These are phyloP conservation scores for Daldinia sp. DNA, from an alignment of 2,329 filamentous ascomycete genomes.

Conservation along the genomic window DNA sequence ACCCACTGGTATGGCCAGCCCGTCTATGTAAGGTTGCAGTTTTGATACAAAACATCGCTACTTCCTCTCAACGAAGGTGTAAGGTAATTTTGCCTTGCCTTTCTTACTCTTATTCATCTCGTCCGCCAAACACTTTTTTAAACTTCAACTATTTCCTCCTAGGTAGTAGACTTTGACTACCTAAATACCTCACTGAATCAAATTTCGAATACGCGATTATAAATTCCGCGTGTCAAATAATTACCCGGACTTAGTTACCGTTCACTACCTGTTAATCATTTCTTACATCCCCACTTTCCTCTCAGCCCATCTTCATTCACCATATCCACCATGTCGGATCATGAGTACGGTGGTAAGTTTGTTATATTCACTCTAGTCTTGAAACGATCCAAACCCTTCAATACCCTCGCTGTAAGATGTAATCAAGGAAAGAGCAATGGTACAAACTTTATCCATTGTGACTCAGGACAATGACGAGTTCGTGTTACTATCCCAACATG, in stretches of 20 bases:
- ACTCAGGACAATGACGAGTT: slow-evolving; percentile 5
- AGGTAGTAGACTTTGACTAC: background rate
- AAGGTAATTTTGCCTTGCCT: slow-evolving; percentile 5
- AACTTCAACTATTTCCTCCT: background rate
- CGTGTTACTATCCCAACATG: slow-evolving; percentile 14
- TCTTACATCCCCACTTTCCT: background rate
- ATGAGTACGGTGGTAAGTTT: slow-evolving; percentile 72
- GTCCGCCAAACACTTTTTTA: background rate
- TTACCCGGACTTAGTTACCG: background rate
- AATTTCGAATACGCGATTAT: background rate
- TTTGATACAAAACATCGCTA: slow-evolving; percentile 36
- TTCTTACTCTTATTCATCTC: slow-evolving; percentile 15
- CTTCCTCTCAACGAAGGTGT: slow-evolving; percentile 25
- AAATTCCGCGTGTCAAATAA: background rate
- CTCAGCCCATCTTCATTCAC: slow-evolving; percentile 45
- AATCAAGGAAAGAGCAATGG: background rate
- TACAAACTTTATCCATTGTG: slow-evolving; percentile 15
- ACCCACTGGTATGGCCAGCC: slow-evolving; percentile 2
- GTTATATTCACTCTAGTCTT: background rate
- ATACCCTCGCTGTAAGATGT: background rate
- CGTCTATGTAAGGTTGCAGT: slow-evolving; percentile 26
- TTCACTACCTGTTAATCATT: background rate
- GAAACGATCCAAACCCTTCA: background rate
- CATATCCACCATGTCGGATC: slow-evolving; percentile 67
- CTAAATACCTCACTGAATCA: background rate